Base-by-base conservation (phyloP, 768 basidiomycete species). In the Auricularia heimuer region DNA sequence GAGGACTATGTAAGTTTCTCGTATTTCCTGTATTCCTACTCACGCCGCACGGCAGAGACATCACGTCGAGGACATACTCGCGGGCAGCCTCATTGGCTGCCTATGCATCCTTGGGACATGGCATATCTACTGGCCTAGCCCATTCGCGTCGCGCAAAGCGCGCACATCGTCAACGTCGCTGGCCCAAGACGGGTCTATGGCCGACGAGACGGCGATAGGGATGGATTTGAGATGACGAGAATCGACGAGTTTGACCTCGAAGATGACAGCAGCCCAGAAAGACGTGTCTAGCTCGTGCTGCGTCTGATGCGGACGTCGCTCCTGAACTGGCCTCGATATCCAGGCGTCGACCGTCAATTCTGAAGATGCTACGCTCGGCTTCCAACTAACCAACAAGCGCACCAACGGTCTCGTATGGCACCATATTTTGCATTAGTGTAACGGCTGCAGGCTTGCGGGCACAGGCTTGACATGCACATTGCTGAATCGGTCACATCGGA, bases 61-160 rank as follows among this genome's bases (percentile, higher is more conserved):
- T 71, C 85, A 87, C 72, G 83, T 82, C 71, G 86, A 87, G 73
- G 87, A 89, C 70, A 82, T 88, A 14, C 80, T 88, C 63, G 83
- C 82, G 8, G 87, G 87, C 33, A 80, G 82, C 65, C 67, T 82
- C 29, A 82, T 88, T 61, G 87, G 87, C 39, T 76, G 81, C 6
- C 36, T 80, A 36, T 81, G 79, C 16, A 81, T 83, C 14, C 71
- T 74, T 10, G 71, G 81, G 64, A 79, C 78, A 69, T 88, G 86
- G 71, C 76, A 81, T 65, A 79, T 84, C 42, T 88, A 85, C 72
- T 88, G 85, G 85, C 85, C 84, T 54, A 85, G 75, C 66, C 86
- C 87, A 2, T 84, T 87, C 70, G 74, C 78, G 54, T 67, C 67
- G n/a, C 68, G 21, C 11, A 24, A 35, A 7, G 56, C 56, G 63